Base-by-base conservation (phyloP, 2,329 filamentous ascomycete genomes). In the Beauveria scarabaeidicola region DNA sequence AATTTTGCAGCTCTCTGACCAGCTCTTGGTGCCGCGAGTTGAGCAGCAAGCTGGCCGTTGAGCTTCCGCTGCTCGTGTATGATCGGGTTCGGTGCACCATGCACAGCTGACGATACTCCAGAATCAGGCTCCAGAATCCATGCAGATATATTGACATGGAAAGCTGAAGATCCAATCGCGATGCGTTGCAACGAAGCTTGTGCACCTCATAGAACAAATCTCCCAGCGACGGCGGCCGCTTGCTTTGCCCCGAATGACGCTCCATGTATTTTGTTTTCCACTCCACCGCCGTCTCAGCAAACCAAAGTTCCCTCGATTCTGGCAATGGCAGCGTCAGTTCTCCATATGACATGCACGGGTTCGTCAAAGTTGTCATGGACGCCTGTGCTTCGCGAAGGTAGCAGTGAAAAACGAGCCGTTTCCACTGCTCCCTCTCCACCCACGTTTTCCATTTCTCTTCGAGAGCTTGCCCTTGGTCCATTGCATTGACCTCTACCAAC, bases 301-400 rank as follows among this genome's bases (percentile, higher is more conserved):
- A 78, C 88, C 88, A 91, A 2, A 91, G 69, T 13, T 81, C 77
- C 58, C 80, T 77, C 0, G 82, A 75, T 61, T 81, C 81, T 0
- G 88, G 87, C 0, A 91, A 70, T 1, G 86, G 85, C 3, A 90
- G 72, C 4, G 82, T 82, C 52, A 90, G 73, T 65, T 90, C 88
- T 0, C 85, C 79, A 65, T 89, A 90, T 0, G 86, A 87, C 63
- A 90, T 82, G 21, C 84, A 74, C 0, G 86, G 84, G 61, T 81
- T 85, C 23, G 81, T 83, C 58, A 88, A 75, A 4, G 87, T 77
- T 1, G 84, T 82, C 74, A 90, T 86, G 2, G 87, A 88, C 4
- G 81, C 78, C 62, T 89, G 84, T 0, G 84, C 78, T 65, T 90
- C 87, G 60, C 85, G 79, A 5, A 86, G 71, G 64, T 87, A 87